These are phyloP conservation scores for Liriodendron chinense DNA, from an alignment of 164 flowering plant genomes.

Conservation along the genomic window DNA sequence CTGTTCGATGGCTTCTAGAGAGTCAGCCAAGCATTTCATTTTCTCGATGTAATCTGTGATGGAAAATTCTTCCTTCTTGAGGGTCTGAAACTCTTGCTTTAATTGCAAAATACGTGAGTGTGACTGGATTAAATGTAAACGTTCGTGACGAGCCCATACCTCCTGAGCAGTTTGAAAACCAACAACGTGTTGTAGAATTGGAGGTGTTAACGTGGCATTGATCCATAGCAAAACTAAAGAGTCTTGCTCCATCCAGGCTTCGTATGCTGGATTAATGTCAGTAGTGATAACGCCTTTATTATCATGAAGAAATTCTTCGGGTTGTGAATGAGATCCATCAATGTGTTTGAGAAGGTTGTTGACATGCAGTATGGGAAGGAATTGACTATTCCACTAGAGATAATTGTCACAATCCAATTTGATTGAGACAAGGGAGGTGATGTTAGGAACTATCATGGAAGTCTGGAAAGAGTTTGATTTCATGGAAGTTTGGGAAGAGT, in stretches of 20 bases:
- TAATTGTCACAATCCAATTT: no score
- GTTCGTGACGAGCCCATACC: not conserved
- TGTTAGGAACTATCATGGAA: no score
- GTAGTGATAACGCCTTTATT: not conserved
- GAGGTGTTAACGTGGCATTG: not conserved
- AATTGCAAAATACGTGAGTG: no score
- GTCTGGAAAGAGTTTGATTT: no score
- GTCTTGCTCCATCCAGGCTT: not conserved
- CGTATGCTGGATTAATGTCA: not conserved
- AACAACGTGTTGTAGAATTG: not conserved
- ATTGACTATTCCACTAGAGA: not conserved
- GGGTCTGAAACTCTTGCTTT: not conserved
- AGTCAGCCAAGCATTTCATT: not conserved
- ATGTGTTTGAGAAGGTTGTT: not conserved
- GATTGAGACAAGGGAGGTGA: not conserved
- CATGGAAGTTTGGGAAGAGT: no score
- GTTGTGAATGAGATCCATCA: not conserved
- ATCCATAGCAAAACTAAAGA: not conserved
- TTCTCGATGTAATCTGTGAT: no score
- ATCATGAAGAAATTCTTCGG: not conserved
- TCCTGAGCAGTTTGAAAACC: no score
- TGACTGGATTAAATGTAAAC: not conserved
- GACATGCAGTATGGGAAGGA: not conserved
- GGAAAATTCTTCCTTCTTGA: not conserved
- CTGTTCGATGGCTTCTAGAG: not conserved